Percentiles rank a stretch among this genome's conserved stretches.
phyloP scores from a whole-genome alignment of 179 eudicot genomes.

The Patellifolia procumbens region DNA sequence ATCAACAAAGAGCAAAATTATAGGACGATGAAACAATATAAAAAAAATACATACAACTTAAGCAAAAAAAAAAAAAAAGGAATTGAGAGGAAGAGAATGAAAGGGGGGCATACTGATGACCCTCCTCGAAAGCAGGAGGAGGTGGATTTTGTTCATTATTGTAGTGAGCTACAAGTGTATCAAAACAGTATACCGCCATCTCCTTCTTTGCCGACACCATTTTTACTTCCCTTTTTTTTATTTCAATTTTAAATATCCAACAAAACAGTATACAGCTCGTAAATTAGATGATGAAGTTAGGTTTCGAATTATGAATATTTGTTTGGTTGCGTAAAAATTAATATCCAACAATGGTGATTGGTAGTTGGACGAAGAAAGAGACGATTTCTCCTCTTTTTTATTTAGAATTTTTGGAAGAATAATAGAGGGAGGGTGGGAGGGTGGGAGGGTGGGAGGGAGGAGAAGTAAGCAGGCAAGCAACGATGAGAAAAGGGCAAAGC shows the following conservation, averaged over 20 bases:
- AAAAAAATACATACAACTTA: background rate
- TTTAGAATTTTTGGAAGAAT: no score
- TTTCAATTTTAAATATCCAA: background rate
- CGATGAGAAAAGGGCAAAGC: no score
- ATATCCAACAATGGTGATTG: no score
- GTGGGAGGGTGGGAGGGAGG: no score
- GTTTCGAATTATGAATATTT: background rate
- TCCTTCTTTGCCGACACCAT: slow-evolving; percentile 91
- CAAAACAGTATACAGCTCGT: no score
- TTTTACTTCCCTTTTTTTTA: background rate
- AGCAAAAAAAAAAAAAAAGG: background rate
- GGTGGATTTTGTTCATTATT: slow-evolving; percentile 65
- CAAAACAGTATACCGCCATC: slow-evolving; percentile 94
- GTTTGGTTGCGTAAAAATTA: background rate
- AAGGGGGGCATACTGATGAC: slow-evolving; percentile 63
- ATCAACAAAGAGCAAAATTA: background rate
- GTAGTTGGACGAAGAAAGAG: background rate
- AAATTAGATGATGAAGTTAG: background rate
- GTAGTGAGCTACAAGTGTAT: slow-evolving; percentile 83
- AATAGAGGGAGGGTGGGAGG: no score
- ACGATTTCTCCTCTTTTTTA: background rate
- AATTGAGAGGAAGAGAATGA: background rate
- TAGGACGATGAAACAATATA: background rate
- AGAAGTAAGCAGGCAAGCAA: no score
- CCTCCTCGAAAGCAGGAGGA: slow-evolving; percentile 85